Base-by-base conservation (phyloP, 306 rosid species). In the Vigna mungo region DNA sequence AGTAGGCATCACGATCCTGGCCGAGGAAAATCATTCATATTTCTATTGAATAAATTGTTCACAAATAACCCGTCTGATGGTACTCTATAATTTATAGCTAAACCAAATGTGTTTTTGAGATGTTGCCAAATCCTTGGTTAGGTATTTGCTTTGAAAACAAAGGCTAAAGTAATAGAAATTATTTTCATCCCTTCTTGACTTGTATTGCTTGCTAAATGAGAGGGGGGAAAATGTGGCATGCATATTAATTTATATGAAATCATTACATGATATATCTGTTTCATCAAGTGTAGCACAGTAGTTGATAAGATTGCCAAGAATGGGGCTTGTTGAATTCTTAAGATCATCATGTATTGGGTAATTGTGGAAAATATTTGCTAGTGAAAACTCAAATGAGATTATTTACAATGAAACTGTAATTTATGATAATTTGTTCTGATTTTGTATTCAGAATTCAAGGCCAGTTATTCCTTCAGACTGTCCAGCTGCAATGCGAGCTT, bases 381-480 rank as follows among this genome's bases (percentile, higher is more conserved):
- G 43, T 25, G 47, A 37, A 68, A 77, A 48, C 53, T 59, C 58
- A 13, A 30, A 65, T 39, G 15, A 25, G 37, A 44, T 30, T 34
- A 16, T 76, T 53, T 78, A 37, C 6, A 17, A 34, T 43, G 80
- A 44, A 73, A 74, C 74, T 63, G 84, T 87, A 77, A 83, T 60
- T 48, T 72, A 80, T 87, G 73, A 80, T 52, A 52, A 36, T 36
- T 36, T 48, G 32, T 11, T 64, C 36, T 67, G 63, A 59, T 82
- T 15, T 74, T 25, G 37, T 76, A 0, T 64, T 56, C 96, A 96
- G 99, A 92, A 89, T 78, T 55, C 74, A 78, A 89, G 98, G 78
- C 99, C 98, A 23, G 81, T 51, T 53, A 87, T 96, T 72, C 98
- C 97, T 37, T 78, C 74, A 37, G 49, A 73, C 72, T 96, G 99